Percentiles rank a stretch among this genome's conserved stretches.
These are phyloP conservation scores for Coemansia reversa DNA, from an alignment of 192 early-diverging fungal species.

Conservation along the genomic window DNA sequence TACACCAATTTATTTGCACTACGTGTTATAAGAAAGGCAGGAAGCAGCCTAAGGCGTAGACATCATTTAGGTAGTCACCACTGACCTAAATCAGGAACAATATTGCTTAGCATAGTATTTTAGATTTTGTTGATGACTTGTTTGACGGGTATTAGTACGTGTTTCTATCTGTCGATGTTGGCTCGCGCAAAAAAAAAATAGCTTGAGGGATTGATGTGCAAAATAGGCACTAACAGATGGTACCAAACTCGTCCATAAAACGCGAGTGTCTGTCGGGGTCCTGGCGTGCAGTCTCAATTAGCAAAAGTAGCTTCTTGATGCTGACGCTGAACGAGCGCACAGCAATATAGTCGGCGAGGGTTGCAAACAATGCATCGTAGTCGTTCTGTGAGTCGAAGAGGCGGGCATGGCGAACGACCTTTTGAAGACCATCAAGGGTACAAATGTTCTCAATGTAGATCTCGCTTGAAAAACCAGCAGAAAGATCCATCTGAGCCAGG, in stretches of 20 bases:
- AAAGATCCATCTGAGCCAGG: conserved; percentile 84
- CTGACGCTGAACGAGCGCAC: conserved; percentile 70
- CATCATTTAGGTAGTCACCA: too few species aligned
- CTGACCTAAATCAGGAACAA: too few species aligned
- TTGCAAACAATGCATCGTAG: conserved; percentile 54
- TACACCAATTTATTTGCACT: too few species aligned
- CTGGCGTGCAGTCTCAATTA: conserved; percentile 89
- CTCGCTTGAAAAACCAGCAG: conserved; percentile 80
- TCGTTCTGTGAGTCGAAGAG: conserved; percentile 70
- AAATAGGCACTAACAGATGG: conserved; percentile 19
- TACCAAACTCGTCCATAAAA: conserved; percentile 32
- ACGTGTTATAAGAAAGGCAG: too few species aligned
- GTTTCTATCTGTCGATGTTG: too few species aligned
- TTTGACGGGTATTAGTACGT: too few species aligned
- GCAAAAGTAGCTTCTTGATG: conserved; percentile 90
- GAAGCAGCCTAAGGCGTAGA: too few species aligned
- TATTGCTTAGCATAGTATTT: too few species aligned
- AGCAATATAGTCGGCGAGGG: conserved; percentile 56
- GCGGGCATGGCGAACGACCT: conserved; percentile 60
- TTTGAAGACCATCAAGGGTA: conserved; percentile 67
- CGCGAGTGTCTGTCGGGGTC: conserved; percentile 56
- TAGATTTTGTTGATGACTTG: too few species aligned
- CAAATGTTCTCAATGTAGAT: conserved; percentile 78
- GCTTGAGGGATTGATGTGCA: background rate
- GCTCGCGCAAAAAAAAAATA: too few species aligned